Conservation (phyloP, 129 eudicot genomes). For the Chrysanthemum makinoi region DNA sequence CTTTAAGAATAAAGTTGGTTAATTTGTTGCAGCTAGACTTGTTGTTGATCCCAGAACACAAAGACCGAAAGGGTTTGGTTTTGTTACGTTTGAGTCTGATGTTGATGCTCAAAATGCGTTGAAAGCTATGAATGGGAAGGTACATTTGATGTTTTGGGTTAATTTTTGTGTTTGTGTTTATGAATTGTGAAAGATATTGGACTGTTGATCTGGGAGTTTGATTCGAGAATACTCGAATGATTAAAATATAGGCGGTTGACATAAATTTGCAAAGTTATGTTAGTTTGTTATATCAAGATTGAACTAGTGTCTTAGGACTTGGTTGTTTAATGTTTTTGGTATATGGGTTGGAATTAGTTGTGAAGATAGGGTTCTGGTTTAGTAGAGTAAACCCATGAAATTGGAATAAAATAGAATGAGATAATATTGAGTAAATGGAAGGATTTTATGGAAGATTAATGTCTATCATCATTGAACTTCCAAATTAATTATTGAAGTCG, state of each 20-base stretch:
- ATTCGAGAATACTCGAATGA: not conserved
- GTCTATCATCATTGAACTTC: not conserved
- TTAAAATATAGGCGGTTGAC: no score
- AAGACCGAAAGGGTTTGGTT: conserved; percentile 84
- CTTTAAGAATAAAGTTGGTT: not conserved
- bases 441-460: no score
- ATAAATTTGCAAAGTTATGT: not conserved
- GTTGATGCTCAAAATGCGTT: conserved; percentile 61
- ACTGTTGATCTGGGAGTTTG: not conserved
- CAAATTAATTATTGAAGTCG: not conserved
- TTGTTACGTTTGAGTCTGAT: conserved; percentile 61
- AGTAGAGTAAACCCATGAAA: no score
- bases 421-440: no score
- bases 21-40: conserved; percentile 58
- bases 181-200: not conserved
- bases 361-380: no score
- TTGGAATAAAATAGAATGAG: no score
- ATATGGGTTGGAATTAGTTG: no score
- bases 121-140: conserved; percentile 84
- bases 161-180: not conserved
- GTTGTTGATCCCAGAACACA: conserved; percentile 59
- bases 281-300: not conserved
- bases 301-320: conserved; percentile 7
- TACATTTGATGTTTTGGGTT: conserved; percentile 19
- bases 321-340: not conserved